Percentiles rank a stretch among this genome's conserved stretches.
phyloP scores from a whole-genome alignment of 2,329 filamentous ascomycete species.

The Aspergillus sojae region DNA sequence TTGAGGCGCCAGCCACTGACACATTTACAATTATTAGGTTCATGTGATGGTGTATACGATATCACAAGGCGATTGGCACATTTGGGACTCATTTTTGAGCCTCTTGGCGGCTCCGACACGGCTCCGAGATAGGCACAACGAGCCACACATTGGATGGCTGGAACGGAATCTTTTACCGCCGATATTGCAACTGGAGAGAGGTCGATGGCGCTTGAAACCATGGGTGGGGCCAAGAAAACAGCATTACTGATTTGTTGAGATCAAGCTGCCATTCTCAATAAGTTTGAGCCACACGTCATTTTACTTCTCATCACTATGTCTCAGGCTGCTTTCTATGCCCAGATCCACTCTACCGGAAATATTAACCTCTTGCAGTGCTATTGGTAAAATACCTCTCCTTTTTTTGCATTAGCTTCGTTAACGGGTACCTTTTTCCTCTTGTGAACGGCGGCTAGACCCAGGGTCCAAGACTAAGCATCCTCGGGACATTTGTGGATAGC shows the following conservation, averaged over 20 bases:
- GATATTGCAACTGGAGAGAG: background rate
- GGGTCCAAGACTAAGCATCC: background rate
- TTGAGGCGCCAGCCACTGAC: background rate
- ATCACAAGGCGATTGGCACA: background rate
- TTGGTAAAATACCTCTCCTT: background rate
- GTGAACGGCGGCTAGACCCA: background rate
- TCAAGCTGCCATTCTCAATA: background rate
- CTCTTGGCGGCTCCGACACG: background rate
- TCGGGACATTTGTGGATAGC: background rate
- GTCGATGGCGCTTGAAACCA: background rate
- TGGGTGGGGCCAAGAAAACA: background rate
- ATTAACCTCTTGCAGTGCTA: background rate
- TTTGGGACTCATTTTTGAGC: background rate
- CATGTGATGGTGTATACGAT: background rate
- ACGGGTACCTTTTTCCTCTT: background rate
- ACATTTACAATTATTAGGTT: background rate
- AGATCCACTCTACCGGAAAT: background rate
- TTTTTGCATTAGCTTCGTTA: background rate
- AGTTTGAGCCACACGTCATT: background rate
- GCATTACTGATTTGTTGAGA: background rate
- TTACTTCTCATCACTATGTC: background rate
- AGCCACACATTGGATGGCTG: background rate
- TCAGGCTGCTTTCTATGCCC: background rate
- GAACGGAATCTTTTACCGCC: background rate
- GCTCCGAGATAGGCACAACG: background rate